Evolutionary conservation across 73 alveolate species (phyloP).

Genomic region (Symbiodinium natans): DNA sequence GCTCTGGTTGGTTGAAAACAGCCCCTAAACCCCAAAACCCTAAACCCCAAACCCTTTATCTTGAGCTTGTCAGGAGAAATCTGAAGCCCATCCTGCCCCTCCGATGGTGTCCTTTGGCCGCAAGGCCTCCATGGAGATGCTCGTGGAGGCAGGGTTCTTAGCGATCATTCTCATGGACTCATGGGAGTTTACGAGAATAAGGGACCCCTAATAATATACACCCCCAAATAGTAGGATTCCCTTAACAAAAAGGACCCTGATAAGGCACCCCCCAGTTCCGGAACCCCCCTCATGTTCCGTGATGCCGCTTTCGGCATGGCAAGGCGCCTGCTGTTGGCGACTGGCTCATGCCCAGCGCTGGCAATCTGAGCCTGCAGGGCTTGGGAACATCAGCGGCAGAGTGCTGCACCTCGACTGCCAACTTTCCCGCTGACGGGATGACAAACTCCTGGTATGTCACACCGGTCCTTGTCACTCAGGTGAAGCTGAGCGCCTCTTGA

Average conservation of each 20-base stretch:
- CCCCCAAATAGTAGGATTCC: too few relatives aligned
- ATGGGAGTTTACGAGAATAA: too few relatives aligned
- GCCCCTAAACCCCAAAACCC: too few relatives aligned
- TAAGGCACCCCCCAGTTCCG: too few relatives aligned
- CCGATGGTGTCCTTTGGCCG: constrained; percentile 27
- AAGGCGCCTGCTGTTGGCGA: constrained; percentile 20
- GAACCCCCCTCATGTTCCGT: too few relatives aligned
- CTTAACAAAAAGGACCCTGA: too few relatives aligned
- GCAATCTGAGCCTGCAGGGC: constrained; percentile 64
- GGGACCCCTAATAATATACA: too few relatives aligned
- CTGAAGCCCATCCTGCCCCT: not conserved
- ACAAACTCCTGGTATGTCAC: too few relatives aligned
- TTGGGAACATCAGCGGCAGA: constrained; percentile 46
- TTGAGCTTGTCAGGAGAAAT: not conserved
- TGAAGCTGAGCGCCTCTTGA: constrained; percentile 63
- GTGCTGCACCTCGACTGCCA: constrained; percentile 21
- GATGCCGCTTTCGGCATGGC: not conserved
- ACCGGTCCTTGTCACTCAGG: not conserved
- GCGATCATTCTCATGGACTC: too few relatives aligned
- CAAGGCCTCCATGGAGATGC: not conserved
- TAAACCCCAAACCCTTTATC: too few relatives aligned
- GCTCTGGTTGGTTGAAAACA: too few relatives aligned
- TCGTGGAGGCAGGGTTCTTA: not conserved
- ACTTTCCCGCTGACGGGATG: too few relatives aligned
- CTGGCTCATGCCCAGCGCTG: constrained; percentile 18